Evolutionary conservation across 2,329 filamentous ascomycete genomes (phyloP), one percentile per base, ranked within the genome.

Genomic region (Aspergillus quadrilineatus): DNA sequence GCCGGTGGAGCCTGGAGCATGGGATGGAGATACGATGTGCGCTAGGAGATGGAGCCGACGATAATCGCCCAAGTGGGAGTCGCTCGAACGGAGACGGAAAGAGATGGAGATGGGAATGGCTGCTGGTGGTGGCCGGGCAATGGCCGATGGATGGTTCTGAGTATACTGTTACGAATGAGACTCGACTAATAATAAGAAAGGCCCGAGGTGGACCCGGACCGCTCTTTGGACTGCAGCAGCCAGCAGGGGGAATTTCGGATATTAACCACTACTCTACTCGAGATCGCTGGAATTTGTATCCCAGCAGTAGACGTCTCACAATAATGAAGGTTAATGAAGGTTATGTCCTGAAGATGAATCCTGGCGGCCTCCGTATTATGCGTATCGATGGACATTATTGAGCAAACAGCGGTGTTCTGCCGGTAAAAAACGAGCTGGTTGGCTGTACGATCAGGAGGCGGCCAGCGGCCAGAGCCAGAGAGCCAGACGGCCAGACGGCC

Each of bases 181-280:
- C 43, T 53, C 49, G 49, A 53, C 49, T 50, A 53, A 52, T 53
- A 53, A 53, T 53, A 57, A 50, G 30, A 63, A 64, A 63, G 55
- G 57, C 56, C 62, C 62, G 60, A 60, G 54, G 62, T 63, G 62
- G 62, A 56, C 56, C 58, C 53, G 57, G 44, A 44, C 49, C 49
- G 49, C 49, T 51, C 49, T 51, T 51, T 51, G 34, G 7, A 34
- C 30, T 34, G 7, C 7, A 34, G 7, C 30, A 34, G 10, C 30
- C 7, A 10, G 9, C 37, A 39, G 37, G 39, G 7, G 17, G 39
- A 42, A 42, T 22, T 22, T 42, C 39, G 39, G 39, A 42, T 14
- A 17, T 42, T 17, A 17, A 12, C 29, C 26, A 44, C 42, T 44
- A 26, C 42, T 42, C 9, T 36, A 22, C 22, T 22, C 3, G 22